Evolutionary conservation across 177 flowering plant species (phyloP), one percentile per base, ranked within the genome.

Genomic region (Telopea speciosissima): DNA sequence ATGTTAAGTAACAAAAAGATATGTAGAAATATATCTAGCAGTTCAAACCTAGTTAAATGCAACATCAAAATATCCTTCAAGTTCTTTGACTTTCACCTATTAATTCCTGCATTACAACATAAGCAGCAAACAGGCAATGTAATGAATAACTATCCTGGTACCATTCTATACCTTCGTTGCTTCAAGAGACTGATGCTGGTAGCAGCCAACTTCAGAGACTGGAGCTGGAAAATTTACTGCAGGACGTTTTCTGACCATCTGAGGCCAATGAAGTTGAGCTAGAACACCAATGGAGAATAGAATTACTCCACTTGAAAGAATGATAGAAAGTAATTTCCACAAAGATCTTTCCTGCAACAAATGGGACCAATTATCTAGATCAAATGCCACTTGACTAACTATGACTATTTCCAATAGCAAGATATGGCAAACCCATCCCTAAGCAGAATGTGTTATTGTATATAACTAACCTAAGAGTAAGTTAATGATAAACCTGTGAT

Each of bases 221-320:
- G 76, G 42, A 68, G 68, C 68, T 68, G 74, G 63, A 58, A 10
- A 70, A 62, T 61, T 62, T 52, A 71, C 76, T 49, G 72, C 66
- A n/a, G 24, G 64, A 73, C 74, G 45, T 52, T 64, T 79, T 70
- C 79, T 73, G 68, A 72, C 75, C 71, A 79, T 68, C 63, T 58
- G 74, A 66, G 88, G 85, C 65, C 80, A 24, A 75, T 59, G 75
- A 68, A 87, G 64, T 75, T 81, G 86, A 68, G 85, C 72, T 14
- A 88, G 17, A 71, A 83, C 76, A 69, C 83, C 73, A n/a, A 90
- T 31, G 17, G 85, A 60, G 26, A 87, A 65, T 19, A 90, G 78
- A 68, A 91, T 70, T 70, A 87, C 33, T 71, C 90, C 97, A 80
- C 84, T 77, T 2, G 81, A 88, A 74, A 92, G n/a, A 36, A 81